Evolutionary conservation across 495 filamentous ascomycete species (phyloP).

Genomic region (Lasiosphaeriaceae sp.): DNA sequence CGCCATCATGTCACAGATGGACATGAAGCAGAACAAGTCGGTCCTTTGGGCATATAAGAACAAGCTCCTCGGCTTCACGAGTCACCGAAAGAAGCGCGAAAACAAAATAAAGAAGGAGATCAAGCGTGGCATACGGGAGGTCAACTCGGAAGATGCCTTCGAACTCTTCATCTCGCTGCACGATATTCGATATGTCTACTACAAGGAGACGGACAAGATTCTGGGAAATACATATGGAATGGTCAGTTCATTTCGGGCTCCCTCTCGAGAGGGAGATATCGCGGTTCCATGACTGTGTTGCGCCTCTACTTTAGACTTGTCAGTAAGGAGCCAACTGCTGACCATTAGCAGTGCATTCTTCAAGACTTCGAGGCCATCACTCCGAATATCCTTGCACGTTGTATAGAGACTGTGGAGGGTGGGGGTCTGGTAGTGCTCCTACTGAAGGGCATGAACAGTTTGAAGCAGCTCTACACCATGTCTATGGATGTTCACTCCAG

Average conservation of each 20-base stretch:
- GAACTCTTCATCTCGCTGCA: constrained; percentile 96
- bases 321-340: not conserved
- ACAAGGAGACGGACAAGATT: constrained; percentile 99
- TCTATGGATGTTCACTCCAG: constrained; percentile 98
- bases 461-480: constrained; percentile 96
- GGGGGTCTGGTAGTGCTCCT: constrained; percentile 88
- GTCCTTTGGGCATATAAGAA: constrained; percentile 99
- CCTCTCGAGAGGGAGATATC: not conserved
- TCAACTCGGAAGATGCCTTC: constrained; percentile 95
- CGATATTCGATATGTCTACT: constrained; percentile 98
- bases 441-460: constrained; percentile 91
- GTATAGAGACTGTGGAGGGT: constrained; percentile 96
- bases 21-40: constrained; percentile 93
- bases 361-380: constrained; percentile 99
- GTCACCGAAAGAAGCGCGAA: constrained; percentile 93
- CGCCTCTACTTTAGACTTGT: no score
- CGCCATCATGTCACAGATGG: constrained; percentile 84
- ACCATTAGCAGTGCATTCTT: constrained; percentile 62
- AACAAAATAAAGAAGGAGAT: constrained; percentile 97
- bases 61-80: constrained; percentile 88
- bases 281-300: no score
- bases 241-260: constrained; percentile 30
- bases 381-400: constrained; percentile 89
- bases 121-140: constrained; percentile 88
- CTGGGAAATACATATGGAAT: constrained; percentile 98